Base-by-base conservation (phyloP, 768 basidiomycete species). In the Gloeopeniophorella convolvens region DNA sequence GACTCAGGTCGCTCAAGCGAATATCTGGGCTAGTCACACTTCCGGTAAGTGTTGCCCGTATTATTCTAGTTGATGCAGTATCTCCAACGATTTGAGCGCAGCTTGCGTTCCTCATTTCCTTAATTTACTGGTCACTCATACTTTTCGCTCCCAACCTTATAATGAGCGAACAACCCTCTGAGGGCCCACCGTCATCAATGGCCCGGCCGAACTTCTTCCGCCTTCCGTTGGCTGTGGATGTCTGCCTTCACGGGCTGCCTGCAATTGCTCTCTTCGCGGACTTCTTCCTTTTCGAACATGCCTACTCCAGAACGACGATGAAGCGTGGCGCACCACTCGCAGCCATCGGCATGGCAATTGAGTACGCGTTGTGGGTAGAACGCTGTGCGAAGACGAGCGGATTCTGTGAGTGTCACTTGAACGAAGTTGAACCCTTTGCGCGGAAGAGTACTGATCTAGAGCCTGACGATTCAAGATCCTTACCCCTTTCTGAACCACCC, bases 401-500 rank as follows among this genome's bases (percentile, higher is more conserved):
- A 5, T 62, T 60, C 3, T 88, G 83, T 87, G 55, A 66, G 81
- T 74, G 11, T 15, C n/a, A 10, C 1, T 33, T 11, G n/a, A n/a
- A n/a, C n/a, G n/a, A n/a, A n/a, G n/a, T 23, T 48, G 15, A 21
- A 37, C 11, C 42, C 32, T 6, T 26, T 21, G 33, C 4, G 28
- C 10, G 35, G 24, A 23, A 26, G 23, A n/a, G 24, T 37, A 18
- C 18, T 33, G 11, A 33, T 24, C 32, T 35, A 10, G 26, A 16
- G 34, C 42, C 60, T 44, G 27, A 41, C 50, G 27, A 54, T 24
- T 31, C 18, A 33, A 86, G 85, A 89, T 68, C 86, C 89, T 23
- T 91, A 92, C 66, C 89, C 89, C 0, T 91, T 92, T 69, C 70
- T 92, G 50, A 86, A 81, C 15, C 82, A 74, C 60, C 67, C 78